Evolutionary conservation across 2,329 filamentous ascomycete species (phyloP).

Genomic region (Emergomyces africanus): DNA sequence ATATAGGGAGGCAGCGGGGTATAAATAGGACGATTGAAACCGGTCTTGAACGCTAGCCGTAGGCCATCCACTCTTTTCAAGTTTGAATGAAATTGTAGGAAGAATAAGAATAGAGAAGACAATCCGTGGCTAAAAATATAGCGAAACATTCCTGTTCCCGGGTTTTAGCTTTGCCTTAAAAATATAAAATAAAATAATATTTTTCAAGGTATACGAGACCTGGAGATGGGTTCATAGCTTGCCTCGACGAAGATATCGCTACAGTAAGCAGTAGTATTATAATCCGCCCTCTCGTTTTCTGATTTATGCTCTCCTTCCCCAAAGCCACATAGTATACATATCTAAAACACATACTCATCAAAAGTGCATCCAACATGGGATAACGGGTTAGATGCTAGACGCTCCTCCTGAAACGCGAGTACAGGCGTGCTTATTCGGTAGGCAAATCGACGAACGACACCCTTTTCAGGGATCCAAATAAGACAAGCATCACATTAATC

Average conservation of each 20-base stretch:
- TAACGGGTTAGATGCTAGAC: not conserved
- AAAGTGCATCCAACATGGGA: not conserved
- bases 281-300: not conserved
- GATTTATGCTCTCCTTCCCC: not conserved
- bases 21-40: not conserved
- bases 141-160: not conserved
- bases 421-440: not conserved
- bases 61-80: not conserved
- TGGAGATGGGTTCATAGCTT: not conserved
- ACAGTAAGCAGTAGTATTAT: not conserved
- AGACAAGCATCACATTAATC: not conserved
- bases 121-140: not conserved
- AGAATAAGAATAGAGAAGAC: not conserved
- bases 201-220: not conserved
- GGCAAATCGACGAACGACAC: not conserved
- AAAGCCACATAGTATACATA: not conserved
- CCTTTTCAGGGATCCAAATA: not conserved
- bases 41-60: not conserved
- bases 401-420: not conserved
- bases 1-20: not conserved
- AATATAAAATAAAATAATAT: too few species aligned
- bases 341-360: not conserved
- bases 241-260: not conserved
- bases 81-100: not conserved
- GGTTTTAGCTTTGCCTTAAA: not conserved